Evolutionary conservation across 1,284 basidiomycete genomes (phyloP), one percentile per base, ranked within the genome.

Genomic region (Meira nashicola): DNA sequence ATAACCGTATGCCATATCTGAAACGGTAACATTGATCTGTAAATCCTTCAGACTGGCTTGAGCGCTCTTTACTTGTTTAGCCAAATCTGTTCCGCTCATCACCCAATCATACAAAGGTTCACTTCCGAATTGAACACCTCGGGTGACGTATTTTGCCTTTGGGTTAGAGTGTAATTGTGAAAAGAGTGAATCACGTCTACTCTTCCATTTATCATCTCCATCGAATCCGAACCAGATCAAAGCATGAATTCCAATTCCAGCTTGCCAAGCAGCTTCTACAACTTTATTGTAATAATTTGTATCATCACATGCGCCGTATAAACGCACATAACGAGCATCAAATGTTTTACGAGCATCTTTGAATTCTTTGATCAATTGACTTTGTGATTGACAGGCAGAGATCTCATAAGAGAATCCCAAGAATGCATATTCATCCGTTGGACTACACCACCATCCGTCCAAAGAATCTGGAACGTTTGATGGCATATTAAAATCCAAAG

Each of bases 91-190:
- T 25, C 83, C 81, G 5, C 81, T 37, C 19, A 89, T 78, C 23
- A 84, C 87, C 54, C 78, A 58, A 71, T 89, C 87, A 67, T 79
- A 89, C 33, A 89, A 78, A 2, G 88, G 88, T 67, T 89, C 87
- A 0, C 86, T 86, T n/a, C 87, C 87, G 59, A 88, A 86, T 60
- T 87, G 86, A 7, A 88, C 79, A 2, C 82, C 84, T 38, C 86
- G 83, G 2, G 86, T 86, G 46, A 88, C 82, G 68, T 84, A 87
- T 60, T 84, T 83, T 23, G 86, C 87, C 72, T 82, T 84, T 19
- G 84, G 84, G 65, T 87, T 88, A 40, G 81, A 79, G 54, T 83
- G 84, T 46, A 88, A 82, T 2, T 82, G 80, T n/a, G 77, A 76
- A 53, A 87, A 14, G 9, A 62, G 25, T 10, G 51, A 38, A 17